Base-by-base conservation (phyloP, 1,284 basidiomycete genomes). In the Microbotryomycetes sp. region DNA sequence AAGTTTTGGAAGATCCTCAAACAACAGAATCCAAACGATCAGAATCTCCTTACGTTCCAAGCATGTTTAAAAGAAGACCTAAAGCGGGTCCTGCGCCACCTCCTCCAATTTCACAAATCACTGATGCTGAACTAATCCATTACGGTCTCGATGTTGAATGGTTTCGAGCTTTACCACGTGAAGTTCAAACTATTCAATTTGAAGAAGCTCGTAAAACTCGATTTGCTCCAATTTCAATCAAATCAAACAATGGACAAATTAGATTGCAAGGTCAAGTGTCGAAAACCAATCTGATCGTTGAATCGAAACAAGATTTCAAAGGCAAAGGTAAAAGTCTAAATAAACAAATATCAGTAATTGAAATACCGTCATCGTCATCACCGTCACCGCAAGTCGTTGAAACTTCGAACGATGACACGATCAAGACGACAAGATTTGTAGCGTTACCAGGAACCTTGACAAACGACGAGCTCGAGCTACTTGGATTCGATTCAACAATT, bases 381-480 rank as follows among this genome's bases (percentile, higher is more conserved):
- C 23, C 30, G 30, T 30, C 3, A 49, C 6, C 45, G 60, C 56
- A 54, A 22, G 42, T 92, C 53, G 49, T 58, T 49, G 12, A 22
- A 25, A 48, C 15, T n/a, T 23, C 42, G 28, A 23, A 16, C 6
- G 4, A 42, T 32, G 49, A 31, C 32, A 49, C 16, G 53, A 53
- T 23, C 25, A 56, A 15, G 46, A 29, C 22, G 23, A 51, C 1
- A 45, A 15, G 29, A 14, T 23, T 29, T n/a, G 26, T 25, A 23
- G 25, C 46, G 14, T 49, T 47, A 19, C 46, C 58, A 3, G 22
- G 31, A 26, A 29, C 42, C n/a, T 46, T 66, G 36, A 56, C 60
- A 15, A 62, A 53, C 49, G 51, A 60, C 32, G 42, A 69, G 28
- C 50, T 64, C 31, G 26, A 56, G 4, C 7, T 54, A 19, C 61